These are phyloP conservation scores for Pestalotiopsis fici DNA, from an alignment of 2,329 filamentous ascomycete species.

Conservation along the genomic window DNA sequence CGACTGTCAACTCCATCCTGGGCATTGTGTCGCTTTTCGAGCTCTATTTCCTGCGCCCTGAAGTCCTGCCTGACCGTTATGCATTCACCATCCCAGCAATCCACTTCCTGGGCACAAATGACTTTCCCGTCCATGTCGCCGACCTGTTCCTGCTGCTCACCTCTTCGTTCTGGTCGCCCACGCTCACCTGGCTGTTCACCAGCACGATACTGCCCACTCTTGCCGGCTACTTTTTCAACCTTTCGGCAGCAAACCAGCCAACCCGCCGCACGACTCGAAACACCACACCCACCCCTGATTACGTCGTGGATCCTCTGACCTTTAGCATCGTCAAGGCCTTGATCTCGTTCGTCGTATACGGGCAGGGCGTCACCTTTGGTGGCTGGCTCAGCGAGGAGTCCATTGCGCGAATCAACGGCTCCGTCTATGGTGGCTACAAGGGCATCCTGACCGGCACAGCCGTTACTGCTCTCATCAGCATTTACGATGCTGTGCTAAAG, in stretches of 20 bases:
- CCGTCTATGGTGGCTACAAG: constrained; percentile 72
- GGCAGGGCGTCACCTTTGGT: constrained; percentile 62
- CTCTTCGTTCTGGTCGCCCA: constrained; percentile 80
- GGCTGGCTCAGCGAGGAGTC: constrained; percentile 62
- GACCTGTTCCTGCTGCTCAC: constrained; percentile 81
- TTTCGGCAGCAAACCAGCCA: constrained; percentile 55
- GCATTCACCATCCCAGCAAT: constrained; percentile 72
- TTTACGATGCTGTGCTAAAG: constrained; percentile 78
- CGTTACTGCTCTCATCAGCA: constrained; percentile 67
- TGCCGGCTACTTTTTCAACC: constrained; percentile 87
- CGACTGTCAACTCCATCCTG: constrained; percentile 73
- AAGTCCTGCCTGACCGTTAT: constrained; percentile 71
- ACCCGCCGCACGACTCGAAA: constrained; percentile 43
- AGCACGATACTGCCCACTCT: constrained; percentile 69
- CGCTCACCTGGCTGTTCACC: constrained; percentile 75
- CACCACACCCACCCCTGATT: constrained; percentile 44
- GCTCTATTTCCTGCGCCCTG: constrained; percentile 66
- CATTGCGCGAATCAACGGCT: constrained; percentile 63
- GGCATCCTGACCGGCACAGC: constrained; percentile 69
- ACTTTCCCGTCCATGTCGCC: constrained; percentile 68
- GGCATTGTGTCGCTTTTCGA: constrained; percentile 70
- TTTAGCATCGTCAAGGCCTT: constrained; percentile 90
- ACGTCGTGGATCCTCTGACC: constrained; percentile 78
- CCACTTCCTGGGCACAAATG: constrained; percentile 52
- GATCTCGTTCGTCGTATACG: constrained; percentile 79